Percentiles rank a stretch among this genome's conserved stretches.
These are phyloP conservation scores for Pichia occidentalis DNA, from an alignment of 805 yeast species.

Conservation along the genomic window DNA sequence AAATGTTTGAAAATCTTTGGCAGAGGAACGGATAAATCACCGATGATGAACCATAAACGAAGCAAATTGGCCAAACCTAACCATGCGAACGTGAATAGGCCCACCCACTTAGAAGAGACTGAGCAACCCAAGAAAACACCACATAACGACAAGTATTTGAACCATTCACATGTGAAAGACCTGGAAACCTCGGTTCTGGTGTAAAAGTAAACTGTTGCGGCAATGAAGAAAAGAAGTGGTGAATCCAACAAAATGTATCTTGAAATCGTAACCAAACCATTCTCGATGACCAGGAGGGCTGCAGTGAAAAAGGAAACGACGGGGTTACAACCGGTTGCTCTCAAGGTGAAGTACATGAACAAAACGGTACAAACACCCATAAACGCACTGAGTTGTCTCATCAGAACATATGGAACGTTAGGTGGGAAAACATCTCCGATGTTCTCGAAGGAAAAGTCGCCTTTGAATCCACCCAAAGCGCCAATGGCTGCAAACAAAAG, in stretches of 20 bases:
- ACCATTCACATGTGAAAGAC: conserved; percentile 56
- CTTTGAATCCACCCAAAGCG: conserved; percentile 60
- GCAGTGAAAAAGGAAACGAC: conserved; percentile 53
- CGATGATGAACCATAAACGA: conserved; percentile 66
- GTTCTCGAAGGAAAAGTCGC: conserved; percentile 57
- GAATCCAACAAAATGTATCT: conserved; percentile 71
- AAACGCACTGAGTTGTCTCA: conserved; percentile 66
- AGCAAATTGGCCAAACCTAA: conserved; percentile 54
- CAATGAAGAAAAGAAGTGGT: conserved; percentile 71
- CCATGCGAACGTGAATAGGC: conserved; percentile 76
- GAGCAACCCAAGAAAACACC: conserved; percentile 71
- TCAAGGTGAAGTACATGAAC: conserved; percentile 59
- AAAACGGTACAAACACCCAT: conserved; percentile 64
- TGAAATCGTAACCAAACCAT: conserved; percentile 63
- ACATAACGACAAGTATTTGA: conserved; percentile 52
- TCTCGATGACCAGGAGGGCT: conserved; percentile 54
- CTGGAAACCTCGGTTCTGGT: conserved; percentile 59
- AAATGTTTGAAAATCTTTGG: conserved; percentile 41
- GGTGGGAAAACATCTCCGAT: conserved; percentile 62
- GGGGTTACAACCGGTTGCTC: conserved; percentile 66
- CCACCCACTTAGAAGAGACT: conserved; percentile 77
- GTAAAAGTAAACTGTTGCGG: conserved; percentile 58
- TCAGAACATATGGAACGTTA: conserved; percentile 53
- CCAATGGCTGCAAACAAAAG: conserved; percentile 72
- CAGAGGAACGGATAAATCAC: conserved; percentile 54